These are phyloP conservation scores for Eleusine indica DNA, from an alignment of 176 grass and related monocot species.

Conservation along the genomic window DNA sequence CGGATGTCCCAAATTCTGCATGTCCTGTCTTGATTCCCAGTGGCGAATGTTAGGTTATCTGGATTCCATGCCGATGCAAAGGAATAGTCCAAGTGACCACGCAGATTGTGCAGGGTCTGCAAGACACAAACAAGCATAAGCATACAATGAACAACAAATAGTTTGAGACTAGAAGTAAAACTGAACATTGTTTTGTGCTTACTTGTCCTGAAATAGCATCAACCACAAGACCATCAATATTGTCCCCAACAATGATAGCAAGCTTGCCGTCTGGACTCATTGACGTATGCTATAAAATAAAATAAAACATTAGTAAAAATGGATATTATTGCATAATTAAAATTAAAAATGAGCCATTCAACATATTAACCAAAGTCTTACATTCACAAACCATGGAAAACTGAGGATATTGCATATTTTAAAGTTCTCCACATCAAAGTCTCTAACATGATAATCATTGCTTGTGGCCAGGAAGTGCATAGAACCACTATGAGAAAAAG, in stretches of 20 bases:
- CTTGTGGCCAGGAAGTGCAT: too few species aligned
- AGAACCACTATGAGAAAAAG: too few species aligned
- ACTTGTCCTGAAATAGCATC: slow-evolving; percentile 77
- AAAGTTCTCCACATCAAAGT: too few species aligned
- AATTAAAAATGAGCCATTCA: background rate
- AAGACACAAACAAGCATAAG: slow-evolving; percentile 15
- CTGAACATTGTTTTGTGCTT: background rate
- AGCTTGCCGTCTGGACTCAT: slow-evolving; percentile 78
- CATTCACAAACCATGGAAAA: too few species aligned
- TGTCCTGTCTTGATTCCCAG: slow-evolving; percentile 89
- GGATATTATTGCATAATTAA: background rate
- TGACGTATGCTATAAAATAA: slow-evolving; percentile 69
- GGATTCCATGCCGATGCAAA: slow-evolving; percentile 93
- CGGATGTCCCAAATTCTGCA: slow-evolving; percentile 85
- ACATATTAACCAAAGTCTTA: too few species aligned
- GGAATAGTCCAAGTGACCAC: slow-evolving; percentile 76
- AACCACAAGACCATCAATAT: slow-evolving; percentile 65
- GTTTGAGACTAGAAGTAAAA: background rate
- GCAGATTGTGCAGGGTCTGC: slow-evolving; percentile 57
- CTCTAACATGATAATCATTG: too few species aligned
- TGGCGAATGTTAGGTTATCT: slow-evolving; percentile 70
- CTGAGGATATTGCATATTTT: too few species aligned
- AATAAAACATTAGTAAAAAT: slow-evolving; percentile 22
- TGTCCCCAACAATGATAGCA: slow-evolving; percentile 66
- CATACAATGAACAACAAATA: background rate